Conservation (phyloP, 2,329 filamentous ascomycete genomes). For the Ophiostoma australiae region DNA sequence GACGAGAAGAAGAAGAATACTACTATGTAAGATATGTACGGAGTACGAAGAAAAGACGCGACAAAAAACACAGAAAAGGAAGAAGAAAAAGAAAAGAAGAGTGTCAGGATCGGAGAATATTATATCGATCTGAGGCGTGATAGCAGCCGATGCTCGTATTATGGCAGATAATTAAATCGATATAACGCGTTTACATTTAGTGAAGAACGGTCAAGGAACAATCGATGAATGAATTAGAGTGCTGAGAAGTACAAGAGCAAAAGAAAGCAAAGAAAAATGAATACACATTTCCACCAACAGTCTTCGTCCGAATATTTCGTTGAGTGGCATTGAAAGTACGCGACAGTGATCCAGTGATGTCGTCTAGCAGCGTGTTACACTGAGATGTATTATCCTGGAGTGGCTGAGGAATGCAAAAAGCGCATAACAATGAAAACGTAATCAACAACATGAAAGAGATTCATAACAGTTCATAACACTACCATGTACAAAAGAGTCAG, state of each 20-base stretch:
- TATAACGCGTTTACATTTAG: background rate
- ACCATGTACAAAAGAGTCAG: background rate
- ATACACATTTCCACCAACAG: background rate
- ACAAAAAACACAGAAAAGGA: background rate
- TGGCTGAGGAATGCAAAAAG: background rate
- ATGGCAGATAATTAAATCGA: background rate
- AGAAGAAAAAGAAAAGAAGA: background rate
- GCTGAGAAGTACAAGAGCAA: too few relatives aligned
- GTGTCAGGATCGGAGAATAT: background rate
- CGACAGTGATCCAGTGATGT: background rate
- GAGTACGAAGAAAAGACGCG: background rate
- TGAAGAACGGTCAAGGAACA: too few relatives aligned
- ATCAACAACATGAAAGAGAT: background rate
- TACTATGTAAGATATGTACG: too few relatives aligned
- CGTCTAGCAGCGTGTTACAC: too few relatives aligned
- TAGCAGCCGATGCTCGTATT: background rate
- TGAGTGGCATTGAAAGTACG: too few relatives aligned
- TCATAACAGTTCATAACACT: background rate
- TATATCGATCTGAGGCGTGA: too few relatives aligned
- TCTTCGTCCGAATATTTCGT: too few relatives aligned
- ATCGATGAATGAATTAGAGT: too few relatives aligned
- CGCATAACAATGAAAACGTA: too few relatives aligned
- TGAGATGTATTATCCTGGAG: background rate
- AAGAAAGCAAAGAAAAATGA: background rate
- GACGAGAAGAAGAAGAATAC: too few relatives aligned